Percentiles rank a stretch among this genome's conserved stretches.
Evolutionary conservation across 768 basidiomycete genomes (phyloP).

Genomic region (Collybiopsis confluens): DNA sequence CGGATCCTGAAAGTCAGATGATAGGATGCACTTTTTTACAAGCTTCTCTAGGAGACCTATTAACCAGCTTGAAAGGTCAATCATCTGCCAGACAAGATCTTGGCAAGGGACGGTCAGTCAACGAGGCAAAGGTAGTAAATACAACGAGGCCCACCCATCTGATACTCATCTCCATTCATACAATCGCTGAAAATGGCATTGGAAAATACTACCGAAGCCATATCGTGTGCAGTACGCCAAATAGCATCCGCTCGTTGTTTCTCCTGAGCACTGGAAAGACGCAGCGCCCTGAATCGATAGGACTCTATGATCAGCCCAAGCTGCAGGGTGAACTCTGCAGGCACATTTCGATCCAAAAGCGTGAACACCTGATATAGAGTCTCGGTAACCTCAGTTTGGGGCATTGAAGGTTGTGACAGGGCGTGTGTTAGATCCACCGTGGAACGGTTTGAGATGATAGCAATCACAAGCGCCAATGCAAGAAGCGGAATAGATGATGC

Average conservation of each 20-base stretch:
- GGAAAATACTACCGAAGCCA: slow-evolving; percentile 59
- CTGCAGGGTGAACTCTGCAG: slow-evolving; percentile 36
- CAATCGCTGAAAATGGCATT: slow-evolving; percentile 66
- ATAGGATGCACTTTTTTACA: slow-evolving; percentile 50
- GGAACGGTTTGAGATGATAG: slow-evolving; percentile 49
- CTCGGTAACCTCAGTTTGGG: slow-evolving; percentile 39
- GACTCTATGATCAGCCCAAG: slow-evolving; percentile 17
- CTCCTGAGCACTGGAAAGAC: slow-evolving; percentile 24
- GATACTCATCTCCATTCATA: slow-evolving; percentile 54
- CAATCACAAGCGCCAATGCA: slow-evolving; percentile 27
- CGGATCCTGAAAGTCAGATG: slow-evolving; percentile 18
- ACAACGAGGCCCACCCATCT: slow-evolving; percentile 18
- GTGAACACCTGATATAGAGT: slow-evolving; percentile 43
- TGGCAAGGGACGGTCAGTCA: slow-evolving; percentile 6
- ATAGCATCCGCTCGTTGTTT: slow-evolving; percentile 37
- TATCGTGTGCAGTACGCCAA: slow-evolving; percentile 63
- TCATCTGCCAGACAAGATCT: slow-evolving; percentile 76
- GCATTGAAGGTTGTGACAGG: slow-evolving; percentile 38
- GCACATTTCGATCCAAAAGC: slow-evolving; percentile 38
- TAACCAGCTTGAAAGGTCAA: slow-evolving; percentile 58
- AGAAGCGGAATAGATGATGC: slow-evolving; percentile 15
- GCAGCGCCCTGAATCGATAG: slow-evolving; percentile 17
- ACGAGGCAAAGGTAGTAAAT: neutral
- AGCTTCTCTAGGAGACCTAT: slow-evolving; percentile 58
- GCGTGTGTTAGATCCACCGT: slow-evolving; percentile 57